Evolutionary conservation across 352 stramenopile species (phyloP).

Genomic region (Saprolegnia diclina): DNA sequence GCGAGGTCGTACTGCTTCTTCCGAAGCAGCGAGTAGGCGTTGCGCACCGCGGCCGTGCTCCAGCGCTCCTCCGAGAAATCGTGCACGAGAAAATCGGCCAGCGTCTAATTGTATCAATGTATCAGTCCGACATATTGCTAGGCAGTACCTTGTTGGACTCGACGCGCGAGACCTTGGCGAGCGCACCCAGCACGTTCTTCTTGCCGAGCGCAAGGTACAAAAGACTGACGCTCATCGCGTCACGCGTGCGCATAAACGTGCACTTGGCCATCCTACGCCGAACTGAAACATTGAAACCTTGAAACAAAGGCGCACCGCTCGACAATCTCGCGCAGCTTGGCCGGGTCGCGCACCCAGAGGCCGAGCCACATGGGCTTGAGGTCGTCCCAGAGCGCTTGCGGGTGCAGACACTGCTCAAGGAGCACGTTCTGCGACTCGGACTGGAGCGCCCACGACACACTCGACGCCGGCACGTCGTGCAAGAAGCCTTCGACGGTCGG

Average conservation of each 20-base stretch:
- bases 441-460: slow-evolving; percentile 71
- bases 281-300: neutral
- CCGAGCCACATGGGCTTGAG: slow-evolving; percentile 65
- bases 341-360: slow-evolving; percentile 74
- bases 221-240: slow-evolving; percentile 70
- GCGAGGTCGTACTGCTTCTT: slow-evolving; percentile 90
- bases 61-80: slow-evolving; percentile 79
- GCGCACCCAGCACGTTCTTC: slow-evolving; percentile 61
- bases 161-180: slow-evolving; percentile 68
- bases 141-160: slow-evolving; percentile 60
- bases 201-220: slow-evolving; percentile 76
- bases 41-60: slow-evolving; percentile 88
- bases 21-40: slow-evolving; percentile 91
- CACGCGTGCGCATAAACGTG: slow-evolving; percentile 53
- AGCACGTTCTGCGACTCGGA: slow-evolving; percentile 77
- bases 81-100: slow-evolving; percentile 70
- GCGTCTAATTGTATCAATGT: slow-evolving; percentile 38
- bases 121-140: neutral
- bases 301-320: slow-evolving; percentile 40
- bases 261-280: slow-evolving; percentile 53
- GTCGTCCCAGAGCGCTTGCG: slow-evolving; percentile 55
- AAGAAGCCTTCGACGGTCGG: slow-evolving; percentile 31
- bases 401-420: slow-evolving; percentile 54
- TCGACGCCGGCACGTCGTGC: slow-evolving; percentile 60
- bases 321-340: slow-evolving; percentile 55